phyloP scores from a whole-genome alignment of 2,329 filamentous ascomycete genomes.

The Sclerotinia glacialis region DNA sequence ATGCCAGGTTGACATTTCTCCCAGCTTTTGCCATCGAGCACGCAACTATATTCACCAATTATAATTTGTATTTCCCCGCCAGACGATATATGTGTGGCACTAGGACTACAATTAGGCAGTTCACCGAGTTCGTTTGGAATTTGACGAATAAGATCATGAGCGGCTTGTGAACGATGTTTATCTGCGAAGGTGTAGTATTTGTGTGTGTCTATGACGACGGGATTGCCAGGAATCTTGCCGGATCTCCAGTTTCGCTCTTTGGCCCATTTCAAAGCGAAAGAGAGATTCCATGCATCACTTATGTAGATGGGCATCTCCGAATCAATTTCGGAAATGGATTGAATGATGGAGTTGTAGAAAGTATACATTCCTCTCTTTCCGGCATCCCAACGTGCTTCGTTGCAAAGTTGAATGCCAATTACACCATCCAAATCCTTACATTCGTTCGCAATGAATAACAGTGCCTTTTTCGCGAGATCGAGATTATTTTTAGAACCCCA shows the following conservation, averaged over 20 bases:
- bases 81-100: conserved; percentile 41
- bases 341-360: conserved; percentile 54
- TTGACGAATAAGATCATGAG: conserved; percentile 51
- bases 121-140: conserved; percentile 45
- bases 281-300: conserved; percentile 56
- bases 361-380: conserved; percentile 51
- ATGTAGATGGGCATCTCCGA: conserved; percentile 53
- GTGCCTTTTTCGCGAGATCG: conserved; percentile 46
- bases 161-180: conserved; percentile 49
- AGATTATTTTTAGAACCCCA: conserved; percentile 48
- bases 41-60: conserved; percentile 58
- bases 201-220: conserved; percentile 57
- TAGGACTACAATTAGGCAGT: conserved; percentile 43
- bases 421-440: conserved; percentile 43
- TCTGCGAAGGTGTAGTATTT: conserved; percentile 58
- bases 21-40: conserved; percentile 53
- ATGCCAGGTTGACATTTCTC: conserved; percentile 43
- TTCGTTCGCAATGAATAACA: conserved; percentile 51
- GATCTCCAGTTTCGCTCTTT: conserved; percentile 37
- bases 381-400: conserved; percentile 51
- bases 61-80: conserved; percentile 47
- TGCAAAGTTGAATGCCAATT: conserved; percentile 56
- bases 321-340: conserved; percentile 48
- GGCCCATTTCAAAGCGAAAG: conserved; percentile 46
- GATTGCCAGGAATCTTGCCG: conserved; percentile 39